Conservation (phyloP, 352 stramenopile species). For the Heterotrichella gracilis region DNA sequence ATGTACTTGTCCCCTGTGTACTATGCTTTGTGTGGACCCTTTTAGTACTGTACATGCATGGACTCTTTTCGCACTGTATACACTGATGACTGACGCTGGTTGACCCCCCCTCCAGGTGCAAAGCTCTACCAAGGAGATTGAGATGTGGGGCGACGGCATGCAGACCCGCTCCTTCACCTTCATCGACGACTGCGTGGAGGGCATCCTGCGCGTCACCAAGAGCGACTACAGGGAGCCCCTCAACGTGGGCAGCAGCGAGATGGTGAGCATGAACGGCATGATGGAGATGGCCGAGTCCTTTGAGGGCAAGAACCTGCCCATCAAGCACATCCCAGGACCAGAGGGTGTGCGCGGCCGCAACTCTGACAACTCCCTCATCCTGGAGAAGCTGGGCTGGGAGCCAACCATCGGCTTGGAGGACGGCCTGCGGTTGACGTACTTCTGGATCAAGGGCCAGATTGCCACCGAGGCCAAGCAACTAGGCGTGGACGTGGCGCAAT, state of each 20-base stretch:
- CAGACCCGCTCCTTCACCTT: conserved; percentile 51
- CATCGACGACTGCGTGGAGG: conserved; percentile 53
- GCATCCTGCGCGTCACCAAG: conserved; percentile 42
- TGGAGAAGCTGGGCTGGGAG: conserved; percentile 41
- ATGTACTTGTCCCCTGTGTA: no score
- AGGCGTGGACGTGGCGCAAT: no score
- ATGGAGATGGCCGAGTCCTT: conserved; percentile 31
- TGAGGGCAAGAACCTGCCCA: conserved; percentile 33
- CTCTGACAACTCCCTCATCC: conserved; percentile 43
- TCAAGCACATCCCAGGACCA: conserved; percentile 45
- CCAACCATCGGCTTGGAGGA: conserved; percentile 34
- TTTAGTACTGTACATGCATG: no score
- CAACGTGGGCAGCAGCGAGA: conserved; percentile 43
- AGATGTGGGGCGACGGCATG: conserved; percentile 42
- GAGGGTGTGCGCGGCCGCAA: conserved; percentile 44
- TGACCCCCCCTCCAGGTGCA: no score
- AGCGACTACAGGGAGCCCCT: conserved; percentile 37
- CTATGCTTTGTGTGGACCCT: no score
- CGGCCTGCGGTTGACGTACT: conserved; percentile 38
- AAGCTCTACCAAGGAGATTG: conserved; percentile 35
- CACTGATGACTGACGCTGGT: no score
- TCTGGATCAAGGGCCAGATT: conserved; percentile 45
- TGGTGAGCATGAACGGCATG: conserved; percentile 48
- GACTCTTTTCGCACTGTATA: no score
- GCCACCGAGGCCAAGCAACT: no score